Percentiles rank a stretch among this genome's conserved stretches.
phyloP scores from a whole-genome alignment of 2,329 filamentous ascomycete species.

The Fusarium transvaalense region DNA sequence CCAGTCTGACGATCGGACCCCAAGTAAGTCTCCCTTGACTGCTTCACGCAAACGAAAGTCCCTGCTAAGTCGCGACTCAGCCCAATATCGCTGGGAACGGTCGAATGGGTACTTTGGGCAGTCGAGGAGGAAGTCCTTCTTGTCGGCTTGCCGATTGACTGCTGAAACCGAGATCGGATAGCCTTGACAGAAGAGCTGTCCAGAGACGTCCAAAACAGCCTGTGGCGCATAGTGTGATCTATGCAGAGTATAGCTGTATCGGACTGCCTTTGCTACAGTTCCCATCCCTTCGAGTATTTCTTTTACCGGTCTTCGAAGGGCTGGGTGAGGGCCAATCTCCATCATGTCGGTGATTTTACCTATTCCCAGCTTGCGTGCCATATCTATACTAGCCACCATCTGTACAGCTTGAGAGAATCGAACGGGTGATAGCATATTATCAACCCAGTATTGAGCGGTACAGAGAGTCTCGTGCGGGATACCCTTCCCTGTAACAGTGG shows the following conservation, averaged over 20 bases:
- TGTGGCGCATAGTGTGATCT: background rate
- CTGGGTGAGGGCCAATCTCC: conserved; percentile 45
- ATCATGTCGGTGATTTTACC: conserved; percentile 16
- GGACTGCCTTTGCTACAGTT: background rate
- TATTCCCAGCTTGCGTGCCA: background rate
- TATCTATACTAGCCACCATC: conserved; percentile 3
- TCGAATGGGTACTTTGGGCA: conserved; percentile 15
- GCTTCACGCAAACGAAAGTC: conserved; percentile 49
- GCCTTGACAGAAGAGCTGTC: conserved; percentile 6
- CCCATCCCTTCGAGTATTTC: conserved; percentile 21
- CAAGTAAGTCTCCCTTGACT: conserved; percentile 56
- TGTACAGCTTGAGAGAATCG: conserved; percentile 52
- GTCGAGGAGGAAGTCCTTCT: background rate
- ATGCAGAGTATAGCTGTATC: background rate
- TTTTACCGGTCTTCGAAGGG: conserved; percentile 34
- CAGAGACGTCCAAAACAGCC: background rate
- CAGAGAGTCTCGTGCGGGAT: conserved; percentile 52
- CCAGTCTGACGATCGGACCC: conserved; percentile 42
- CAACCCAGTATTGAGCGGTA: conserved; percentile 56
- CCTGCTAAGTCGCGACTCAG: conserved; percentile 47
- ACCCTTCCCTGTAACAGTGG: conserved; percentile 56
- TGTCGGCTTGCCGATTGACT: background rate
- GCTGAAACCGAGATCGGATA: background rate
- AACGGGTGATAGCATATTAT: conserved; percentile 54
- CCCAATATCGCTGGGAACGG: conserved; percentile 51